Evolutionary conservation across 2,329 filamentous ascomycete species (phyloP).

Genomic region (Trichoderma atroviride): DNA sequence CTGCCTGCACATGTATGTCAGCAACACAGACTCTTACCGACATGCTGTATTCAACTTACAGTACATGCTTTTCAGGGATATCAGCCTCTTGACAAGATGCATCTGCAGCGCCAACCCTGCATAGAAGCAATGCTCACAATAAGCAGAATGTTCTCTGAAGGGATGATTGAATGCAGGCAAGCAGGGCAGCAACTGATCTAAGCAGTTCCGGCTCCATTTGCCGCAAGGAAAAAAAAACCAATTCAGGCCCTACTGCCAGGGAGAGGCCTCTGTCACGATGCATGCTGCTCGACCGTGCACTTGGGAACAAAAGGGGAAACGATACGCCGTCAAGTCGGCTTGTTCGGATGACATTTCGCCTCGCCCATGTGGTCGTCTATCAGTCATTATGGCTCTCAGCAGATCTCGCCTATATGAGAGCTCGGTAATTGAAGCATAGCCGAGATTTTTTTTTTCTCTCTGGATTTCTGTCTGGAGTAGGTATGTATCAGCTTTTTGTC

Average conservation of each 20-base stretch:
- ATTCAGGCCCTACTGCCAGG: not conserved
- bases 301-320: not conserved
- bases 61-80: not conserved
- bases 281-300: not conserved
- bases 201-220: not conserved
- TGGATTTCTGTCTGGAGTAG: not conserved
- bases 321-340: not conserved
- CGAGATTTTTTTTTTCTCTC: not conserved
- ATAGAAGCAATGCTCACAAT: not conserved
- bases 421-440: not conserved
- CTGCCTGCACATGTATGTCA: conserved; percentile 10
- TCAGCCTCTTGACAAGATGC: not conserved
- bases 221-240: not conserved
- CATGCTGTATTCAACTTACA: not conserved
- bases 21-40: conserved; percentile 7
- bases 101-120: not conserved
- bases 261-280: not conserved
- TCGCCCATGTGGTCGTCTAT: not conserved
- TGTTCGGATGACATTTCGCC: not conserved
- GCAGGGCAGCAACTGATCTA: not conserved
- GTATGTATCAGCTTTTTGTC: not conserved
- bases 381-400: not conserved
- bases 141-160: conserved; percentile 3
- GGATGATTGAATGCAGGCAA: not conserved
- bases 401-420: not conserved